Evolutionary conservation across 1,284 basidiomycete species (phyloP), one percentile per base, ranked within the genome.

Genomic region (Amylostereum chailletii): DNA sequence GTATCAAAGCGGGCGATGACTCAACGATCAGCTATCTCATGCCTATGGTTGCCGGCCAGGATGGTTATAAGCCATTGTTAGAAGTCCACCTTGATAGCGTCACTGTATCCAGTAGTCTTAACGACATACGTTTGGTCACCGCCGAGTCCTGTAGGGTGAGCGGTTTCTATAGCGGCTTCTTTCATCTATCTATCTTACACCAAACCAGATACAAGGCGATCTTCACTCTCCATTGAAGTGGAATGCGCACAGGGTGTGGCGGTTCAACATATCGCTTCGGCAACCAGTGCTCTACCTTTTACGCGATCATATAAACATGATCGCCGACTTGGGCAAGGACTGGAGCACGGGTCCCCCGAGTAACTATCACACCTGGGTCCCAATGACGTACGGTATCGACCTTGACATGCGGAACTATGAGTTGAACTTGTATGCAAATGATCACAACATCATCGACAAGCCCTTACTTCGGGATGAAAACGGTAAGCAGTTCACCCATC

Each of bases 401-500:
- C 58, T 94, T 34, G 75, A 82, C 47, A 64, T 95, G 51, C 73
- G 82, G 61, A 81, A 89, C 58, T 94, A 84, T 64, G 75, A 81
- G 52, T 63, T 94, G 46, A 84, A 88, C 58, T 65, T 90, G n/a
- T 93, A 89, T 61, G 81, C 88, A 52, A 97, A 96, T 61, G 94
- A 97, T 63, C 90, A 93, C 60, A 96, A 97, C 62, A 91, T 97
- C 61, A 89, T 97, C 51, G 91, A 94, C 69, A 87, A 86, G 54
- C 91, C 92, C 1, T 68, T 84, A 31, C 72, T 83, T 45, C 71
- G 70, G 48, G 85, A 91, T 19, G 84, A 89, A 55, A 96, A 96
- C 63, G 83, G 92, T 90, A 59, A 4, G 59, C 44, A n/a, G 26
- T 19, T 10, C 30, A 19, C 19, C 19, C 19, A 19, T 19, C 19